Evolutionary conservation across 2,329 filamentous ascomycete genomes (phyloP).

Genomic region (Hypoxylon sp.): DNA sequence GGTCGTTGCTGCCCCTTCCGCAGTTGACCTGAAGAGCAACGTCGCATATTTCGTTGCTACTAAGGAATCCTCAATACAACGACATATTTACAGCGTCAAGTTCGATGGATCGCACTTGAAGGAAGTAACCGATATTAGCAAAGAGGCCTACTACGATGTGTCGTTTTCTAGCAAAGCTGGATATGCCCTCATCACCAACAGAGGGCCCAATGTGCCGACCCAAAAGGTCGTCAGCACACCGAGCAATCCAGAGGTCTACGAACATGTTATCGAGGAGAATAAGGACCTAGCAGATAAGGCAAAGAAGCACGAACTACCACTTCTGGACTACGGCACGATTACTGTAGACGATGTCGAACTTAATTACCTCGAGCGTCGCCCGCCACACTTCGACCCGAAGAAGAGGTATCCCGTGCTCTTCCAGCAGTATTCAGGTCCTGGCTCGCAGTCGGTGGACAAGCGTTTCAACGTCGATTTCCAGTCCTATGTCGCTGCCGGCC

Average conservation of each 20-base stretch:
- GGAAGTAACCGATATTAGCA: slow-evolving; percentile 78
- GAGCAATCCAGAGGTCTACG: slow-evolving; percentile 72
- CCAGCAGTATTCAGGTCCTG: slow-evolving; percentile 92
- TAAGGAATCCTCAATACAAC: slow-evolving; percentile 87
- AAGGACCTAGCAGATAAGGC: slow-evolving; percentile 75
- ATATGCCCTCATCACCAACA: slow-evolving; percentile 86
- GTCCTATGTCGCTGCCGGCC: slow-evolving; percentile 83
- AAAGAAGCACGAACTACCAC: slow-evolving; percentile 82
- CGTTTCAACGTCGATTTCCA: slow-evolving; percentile 89
- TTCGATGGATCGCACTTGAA: slow-evolving; percentile 81
- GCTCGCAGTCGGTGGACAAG: slow-evolving; percentile 89
- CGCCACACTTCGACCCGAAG: slow-evolving; percentile 85
- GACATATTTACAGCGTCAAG: slow-evolving; percentile 91
- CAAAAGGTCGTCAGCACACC: slow-evolving; percentile 91
- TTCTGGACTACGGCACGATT: slow-evolving; percentile 84
- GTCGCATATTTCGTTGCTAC: slow-evolving; percentile 92
- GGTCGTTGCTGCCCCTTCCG: slow-evolving; percentile 85
- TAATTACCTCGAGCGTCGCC: slow-evolving; percentile 84
- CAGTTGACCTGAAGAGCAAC: slow-evolving; percentile 86
- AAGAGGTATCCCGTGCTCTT: slow-evolving; percentile 96
- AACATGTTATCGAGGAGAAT: slow-evolving; percentile 84
- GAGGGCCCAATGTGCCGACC: slow-evolving; percentile 88
- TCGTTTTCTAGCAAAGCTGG: slow-evolving; percentile 88
- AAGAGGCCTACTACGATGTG: slow-evolving; percentile 82
- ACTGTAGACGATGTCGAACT: slow-evolving; percentile 82